A percentile compares a stretch with the other conserved stretches of the same genome.
phyloP scores from a whole-genome alignment of 495 filamentous ascomycete genomes.

The Astrothelium subdiscretum region DNA sequence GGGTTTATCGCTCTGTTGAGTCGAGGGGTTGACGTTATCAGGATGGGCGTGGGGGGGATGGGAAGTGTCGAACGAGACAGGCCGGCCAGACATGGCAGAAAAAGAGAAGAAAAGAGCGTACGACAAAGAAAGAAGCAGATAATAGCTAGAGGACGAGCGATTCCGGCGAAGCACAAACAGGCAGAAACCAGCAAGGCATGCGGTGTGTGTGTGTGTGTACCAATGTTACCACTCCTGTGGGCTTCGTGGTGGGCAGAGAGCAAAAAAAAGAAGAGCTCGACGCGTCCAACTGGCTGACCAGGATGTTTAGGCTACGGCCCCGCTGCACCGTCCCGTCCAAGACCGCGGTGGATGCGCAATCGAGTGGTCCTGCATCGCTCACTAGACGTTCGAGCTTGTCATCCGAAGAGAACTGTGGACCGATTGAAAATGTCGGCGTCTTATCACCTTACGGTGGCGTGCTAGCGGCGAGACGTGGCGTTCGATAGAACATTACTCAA shows the following conservation, averaged over 20 bases:
- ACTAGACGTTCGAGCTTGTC: neutral
- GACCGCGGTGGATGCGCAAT: neutral
- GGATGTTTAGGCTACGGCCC: neutral
- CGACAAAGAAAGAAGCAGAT: neutral
- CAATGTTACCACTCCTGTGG: neutral
- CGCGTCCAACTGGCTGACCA: neutral
- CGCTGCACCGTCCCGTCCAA: neutral
- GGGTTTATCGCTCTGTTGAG: constrained; percentile 14
- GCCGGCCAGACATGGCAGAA: constrained; percentile 13
- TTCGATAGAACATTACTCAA: neutral
- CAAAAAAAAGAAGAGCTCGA: neutral
- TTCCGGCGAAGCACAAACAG: neutral
- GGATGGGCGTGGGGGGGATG: constrained; percentile 20
- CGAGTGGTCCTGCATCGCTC: neutral
- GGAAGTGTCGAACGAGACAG: constrained; percentile 9
- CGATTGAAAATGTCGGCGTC: too few relatives aligned
- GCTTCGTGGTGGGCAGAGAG: neutral
- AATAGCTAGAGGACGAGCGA: neutral
- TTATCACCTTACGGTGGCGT: too few relatives aligned
- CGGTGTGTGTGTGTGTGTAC: neutral
- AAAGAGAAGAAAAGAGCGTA: neutral
- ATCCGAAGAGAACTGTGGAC: too few relatives aligned
- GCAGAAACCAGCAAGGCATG: neutral
- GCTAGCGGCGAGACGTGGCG: too few relatives aligned
- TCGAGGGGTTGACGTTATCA: constrained; percentile 10